Conservation (phyloP, 257 asterid species). For the Solanum boliviense region DNA sequence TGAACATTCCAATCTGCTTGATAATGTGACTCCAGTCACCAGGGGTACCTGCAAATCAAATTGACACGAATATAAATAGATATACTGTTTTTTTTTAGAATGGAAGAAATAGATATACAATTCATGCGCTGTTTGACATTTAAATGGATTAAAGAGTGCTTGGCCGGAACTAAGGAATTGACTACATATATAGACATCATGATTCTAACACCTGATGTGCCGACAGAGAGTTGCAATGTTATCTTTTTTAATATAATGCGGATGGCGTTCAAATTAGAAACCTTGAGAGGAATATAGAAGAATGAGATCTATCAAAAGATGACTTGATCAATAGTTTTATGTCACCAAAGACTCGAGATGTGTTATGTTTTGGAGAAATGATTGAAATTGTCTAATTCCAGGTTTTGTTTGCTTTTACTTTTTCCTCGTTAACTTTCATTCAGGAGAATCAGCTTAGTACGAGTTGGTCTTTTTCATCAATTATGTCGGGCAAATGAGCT, state of each 20-base stretch:
- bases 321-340: background rate
- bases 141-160: background rate
- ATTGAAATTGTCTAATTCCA: background rate
- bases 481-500: background rate
- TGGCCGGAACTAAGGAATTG: background rate
- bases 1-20: constrained; percentile 98
- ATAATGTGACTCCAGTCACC: constrained; percentile 99
- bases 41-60: constrained; percentile 67
- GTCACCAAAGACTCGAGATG: background rate
- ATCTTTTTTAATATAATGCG: background rate
- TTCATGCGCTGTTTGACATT: background rate
- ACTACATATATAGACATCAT: background rate
- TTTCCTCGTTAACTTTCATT: background rate
- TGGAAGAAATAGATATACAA: background rate
- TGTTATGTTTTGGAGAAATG: background rate
- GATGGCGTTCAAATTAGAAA: background rate
- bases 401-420: background rate
- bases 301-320: background rate
- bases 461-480: background rate
- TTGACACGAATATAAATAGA: background rate
- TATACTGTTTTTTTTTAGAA: background rate
- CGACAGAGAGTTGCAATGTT: background rate
- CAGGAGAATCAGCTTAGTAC: background rate
- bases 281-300: background rate
- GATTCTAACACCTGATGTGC: background rate